Percentiles rank a stretch among this genome's conserved stretches.
Evolutionary conservation across 106 monocot species (phyloP).

Genomic region (Ottelia alismoides): DNA sequence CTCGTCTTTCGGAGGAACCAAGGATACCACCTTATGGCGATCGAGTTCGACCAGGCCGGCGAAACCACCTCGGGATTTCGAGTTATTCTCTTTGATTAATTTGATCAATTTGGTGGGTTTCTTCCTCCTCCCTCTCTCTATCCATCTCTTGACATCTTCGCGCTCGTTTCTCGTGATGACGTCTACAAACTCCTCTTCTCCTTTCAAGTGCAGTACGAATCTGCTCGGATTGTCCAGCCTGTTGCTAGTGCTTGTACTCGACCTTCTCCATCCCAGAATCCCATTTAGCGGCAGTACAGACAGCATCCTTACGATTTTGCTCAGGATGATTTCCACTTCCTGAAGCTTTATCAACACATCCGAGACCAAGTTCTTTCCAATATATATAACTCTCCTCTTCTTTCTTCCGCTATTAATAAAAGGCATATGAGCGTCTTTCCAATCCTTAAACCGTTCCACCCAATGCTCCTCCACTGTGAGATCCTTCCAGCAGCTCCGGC

Average conservation of each 20-base stretch:
- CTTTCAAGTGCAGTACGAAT: constrained; percentile 1
- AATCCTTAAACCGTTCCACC: neutral
- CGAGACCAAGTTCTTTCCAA: neutral
- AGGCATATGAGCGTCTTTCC: constrained; percentile 1
- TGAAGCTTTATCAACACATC: neutral
- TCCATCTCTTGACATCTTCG: constrained; percentile 8
- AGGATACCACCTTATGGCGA: too few relatives aligned
- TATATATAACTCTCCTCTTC: neutral
- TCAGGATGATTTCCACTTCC: neutral
- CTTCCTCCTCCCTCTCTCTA: neutral
- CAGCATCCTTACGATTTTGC: neutral
- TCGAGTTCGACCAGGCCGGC: neutral
- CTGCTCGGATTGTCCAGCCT: neutral
- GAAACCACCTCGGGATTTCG: neutral
- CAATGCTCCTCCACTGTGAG: constrained; percentile 11
- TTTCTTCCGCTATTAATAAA: neutral
- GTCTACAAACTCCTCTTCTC: neutral
- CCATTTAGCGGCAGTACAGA: neutral
- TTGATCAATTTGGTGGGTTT: neutral
- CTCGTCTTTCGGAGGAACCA: neutral
- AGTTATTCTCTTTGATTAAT: neutral
- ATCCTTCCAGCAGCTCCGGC: constrained; percentile 1
- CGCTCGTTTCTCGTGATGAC: constrained; percentile 6
- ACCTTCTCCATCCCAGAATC: neutral
- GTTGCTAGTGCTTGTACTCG: neutral